Conservation (phyloP, 2,329 filamentous ascomycete species). For the Aspergillus sp. region DNA sequence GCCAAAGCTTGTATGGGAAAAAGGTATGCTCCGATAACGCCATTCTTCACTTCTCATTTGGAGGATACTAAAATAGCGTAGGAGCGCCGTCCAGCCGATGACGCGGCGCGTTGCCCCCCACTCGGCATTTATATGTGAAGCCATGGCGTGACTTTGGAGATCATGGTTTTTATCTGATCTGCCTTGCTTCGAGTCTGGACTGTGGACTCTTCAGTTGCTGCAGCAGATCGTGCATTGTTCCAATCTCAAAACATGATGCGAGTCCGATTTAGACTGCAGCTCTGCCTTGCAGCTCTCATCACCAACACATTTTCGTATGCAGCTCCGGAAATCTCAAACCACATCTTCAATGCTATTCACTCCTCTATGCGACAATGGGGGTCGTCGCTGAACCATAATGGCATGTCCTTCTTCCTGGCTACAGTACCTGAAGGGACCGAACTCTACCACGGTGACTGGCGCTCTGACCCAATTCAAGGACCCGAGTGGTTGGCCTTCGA, state of each 20-base stretch:
- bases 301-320: conserved; percentile 1
- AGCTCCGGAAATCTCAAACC: conserved; percentile 57
- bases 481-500: conserved; percentile 79
- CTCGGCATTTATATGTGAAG: neutral
- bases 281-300: conserved; percentile 7
- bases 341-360: conserved; percentile 74
- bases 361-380: conserved; percentile 76
- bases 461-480: conserved; percentile 52
- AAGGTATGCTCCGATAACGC: conserved; percentile 1
- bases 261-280: neutral
- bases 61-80: conserved; percentile 8
- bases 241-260: neutral
- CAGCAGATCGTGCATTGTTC: neutral
- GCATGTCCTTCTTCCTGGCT: conserved; percentile 72
- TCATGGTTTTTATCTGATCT: conserved; percentile 10
- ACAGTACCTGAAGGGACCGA: conserved; percentile 67
- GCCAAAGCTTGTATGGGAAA: neutral
- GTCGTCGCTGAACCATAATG: conserved; percentile 74
- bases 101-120: neutral
- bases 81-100: neutral
- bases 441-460: conserved; percentile 67
- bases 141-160: neutral
- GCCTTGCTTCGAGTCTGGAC: neutral
- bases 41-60: neutral
- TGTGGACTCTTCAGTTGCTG: neutral